Evolutionary conservation across 2,329 filamentous ascomycete species (phyloP).

Genomic region (Phaeosphaeria sp.): DNA sequence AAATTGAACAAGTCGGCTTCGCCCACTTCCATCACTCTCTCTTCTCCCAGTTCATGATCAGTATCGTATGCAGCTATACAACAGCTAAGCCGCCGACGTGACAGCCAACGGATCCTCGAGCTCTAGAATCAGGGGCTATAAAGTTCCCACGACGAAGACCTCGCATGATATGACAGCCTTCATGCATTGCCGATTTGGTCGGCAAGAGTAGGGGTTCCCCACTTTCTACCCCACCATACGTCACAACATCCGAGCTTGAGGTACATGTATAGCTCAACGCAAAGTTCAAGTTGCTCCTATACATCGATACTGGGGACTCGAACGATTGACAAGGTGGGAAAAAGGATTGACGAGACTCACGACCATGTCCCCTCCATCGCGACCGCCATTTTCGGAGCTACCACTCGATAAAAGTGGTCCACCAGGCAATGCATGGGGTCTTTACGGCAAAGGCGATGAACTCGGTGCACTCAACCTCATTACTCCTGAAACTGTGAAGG

Average conservation of each 20-base stretch:
- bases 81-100: background rate
- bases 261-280: background rate
- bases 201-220: conserved; percentile 22
- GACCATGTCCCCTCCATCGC: conserved; percentile 24
- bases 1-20: background rate
- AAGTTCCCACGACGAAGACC: background rate
- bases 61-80: background rate
- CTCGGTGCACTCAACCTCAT: conserved; percentile 64
- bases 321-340: background rate
- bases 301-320: background rate
- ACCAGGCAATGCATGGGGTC: conserved; percentile 63
- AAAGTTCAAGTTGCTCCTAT: background rate
- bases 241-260: conserved; percentile 14
- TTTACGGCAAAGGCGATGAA: conserved; percentile 60
- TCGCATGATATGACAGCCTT: background rate
- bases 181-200: conserved; percentile 10
- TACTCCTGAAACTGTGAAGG: conserved; percentile 54
- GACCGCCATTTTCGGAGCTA: conserved; percentile 54
- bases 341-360: background rate
- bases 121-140: background rate
- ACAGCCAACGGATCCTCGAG: background rate
- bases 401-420: conserved; percentile 60
- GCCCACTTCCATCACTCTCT: background rate
- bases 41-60: conserved; percentile 6
- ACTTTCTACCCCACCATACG: conserved; percentile 29